phyloP scores from a whole-genome alignment of 768 basidiomycete species.

The Suillus subluteus region DNA sequence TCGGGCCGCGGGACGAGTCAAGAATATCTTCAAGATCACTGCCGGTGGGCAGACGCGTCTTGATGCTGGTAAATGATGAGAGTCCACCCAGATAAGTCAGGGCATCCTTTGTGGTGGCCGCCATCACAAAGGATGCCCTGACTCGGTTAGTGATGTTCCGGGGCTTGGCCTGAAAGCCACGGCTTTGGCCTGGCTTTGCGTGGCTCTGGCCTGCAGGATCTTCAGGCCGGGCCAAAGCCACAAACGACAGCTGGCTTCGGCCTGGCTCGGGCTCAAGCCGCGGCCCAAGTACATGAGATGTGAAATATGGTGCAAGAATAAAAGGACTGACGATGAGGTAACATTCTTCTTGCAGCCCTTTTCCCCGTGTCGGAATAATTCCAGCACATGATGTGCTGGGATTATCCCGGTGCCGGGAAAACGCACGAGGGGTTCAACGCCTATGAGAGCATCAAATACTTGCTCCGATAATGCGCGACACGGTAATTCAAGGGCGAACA shows the following conservation, averaged over 20 bases:
- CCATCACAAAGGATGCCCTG: no score
- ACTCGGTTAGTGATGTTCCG: no score
- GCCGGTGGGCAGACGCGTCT: neutral
- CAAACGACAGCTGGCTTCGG: no score
- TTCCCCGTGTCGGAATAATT: neutral
- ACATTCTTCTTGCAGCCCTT: neutral
- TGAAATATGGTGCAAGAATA: no score
- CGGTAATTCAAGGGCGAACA: neutral
- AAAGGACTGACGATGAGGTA: neutral
- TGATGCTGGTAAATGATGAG: neutral
- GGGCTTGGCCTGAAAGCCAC: no score
- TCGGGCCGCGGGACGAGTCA: neutral
- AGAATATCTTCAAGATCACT: neutral
- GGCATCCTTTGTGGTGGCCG: neutral
- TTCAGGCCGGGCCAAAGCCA: no score
- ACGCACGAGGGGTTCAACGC: neutral
- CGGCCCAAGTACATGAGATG: no score
- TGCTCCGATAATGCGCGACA: neutral
- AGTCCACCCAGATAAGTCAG: neutral
- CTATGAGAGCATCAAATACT: neutral
- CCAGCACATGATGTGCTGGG: neutral
- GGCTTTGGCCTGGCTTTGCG: no score
- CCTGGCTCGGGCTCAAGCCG: no score
- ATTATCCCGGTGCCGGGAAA: no score
- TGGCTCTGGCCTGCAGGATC: no score